A percentile compares a stretch with the other conserved stretches of the same genome.
Evolutionary conservation across 1,139 yeast genomes (phyloP).

Genomic region (Lodderomyces orthopsilosis): DNA sequence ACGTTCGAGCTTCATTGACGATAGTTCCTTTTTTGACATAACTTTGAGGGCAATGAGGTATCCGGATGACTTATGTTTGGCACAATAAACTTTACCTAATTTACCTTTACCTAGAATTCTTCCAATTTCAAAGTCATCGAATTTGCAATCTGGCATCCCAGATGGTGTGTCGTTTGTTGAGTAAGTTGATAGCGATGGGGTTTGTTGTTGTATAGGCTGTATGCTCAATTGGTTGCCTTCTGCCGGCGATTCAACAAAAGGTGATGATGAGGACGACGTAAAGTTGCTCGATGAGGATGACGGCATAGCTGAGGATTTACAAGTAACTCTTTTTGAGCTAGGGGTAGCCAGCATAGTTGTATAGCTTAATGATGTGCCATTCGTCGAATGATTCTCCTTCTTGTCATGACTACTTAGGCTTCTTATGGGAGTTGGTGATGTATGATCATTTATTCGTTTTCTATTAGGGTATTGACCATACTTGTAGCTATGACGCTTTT

Average conservation of each 20-base stretch:
- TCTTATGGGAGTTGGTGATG: slow-evolving; percentile 1
- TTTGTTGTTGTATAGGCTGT: background rate
- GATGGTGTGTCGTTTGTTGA: background rate
- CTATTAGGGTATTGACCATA: background rate
- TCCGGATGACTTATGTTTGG: slow-evolving; percentile 69
- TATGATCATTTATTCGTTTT: background rate
- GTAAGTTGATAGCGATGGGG: background rate
- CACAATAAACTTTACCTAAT: slow-evolving; percentile 90
- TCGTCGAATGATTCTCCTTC: background rate
- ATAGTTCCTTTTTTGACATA: slow-evolving; percentile 79
- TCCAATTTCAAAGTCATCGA: slow-evolving; percentile 83
- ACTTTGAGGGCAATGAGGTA: slow-evolving; percentile 87
- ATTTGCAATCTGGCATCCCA: slow-evolving; percentile 5
- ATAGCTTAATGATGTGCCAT: background rate
- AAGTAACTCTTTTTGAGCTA: background rate
- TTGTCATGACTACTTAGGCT: background rate
- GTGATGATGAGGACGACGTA: slow-evolving; percentile 7
- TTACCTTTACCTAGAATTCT: slow-evolving; percentile 89
- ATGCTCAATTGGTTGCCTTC: background rate
- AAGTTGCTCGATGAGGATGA: background rate
- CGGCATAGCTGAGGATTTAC: background rate
- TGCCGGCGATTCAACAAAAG: slow-evolving; percentile 8
- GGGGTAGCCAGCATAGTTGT: background rate
- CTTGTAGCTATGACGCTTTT: background rate
- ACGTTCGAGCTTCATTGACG: slow-evolving; percentile 74